Evolutionary conservation across 768 basidiomycete genomes (phyloP), one percentile per base, ranked within the genome.

Genomic region (Boletellus emodensis): DNA sequence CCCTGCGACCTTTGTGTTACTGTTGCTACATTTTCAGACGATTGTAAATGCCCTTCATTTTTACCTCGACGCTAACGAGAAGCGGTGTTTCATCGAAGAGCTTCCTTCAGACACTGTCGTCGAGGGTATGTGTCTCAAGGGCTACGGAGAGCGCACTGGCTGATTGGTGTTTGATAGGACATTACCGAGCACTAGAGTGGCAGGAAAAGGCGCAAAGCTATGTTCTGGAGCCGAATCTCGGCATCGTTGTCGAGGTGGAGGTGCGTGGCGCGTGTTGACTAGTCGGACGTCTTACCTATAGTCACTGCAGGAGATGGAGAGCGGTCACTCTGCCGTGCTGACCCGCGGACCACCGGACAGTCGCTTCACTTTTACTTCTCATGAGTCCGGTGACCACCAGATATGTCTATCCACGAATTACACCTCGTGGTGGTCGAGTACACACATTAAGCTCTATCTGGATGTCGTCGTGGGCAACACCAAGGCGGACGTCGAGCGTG

Each of bases 331-430:
- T 46, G 87, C 97, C 14, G 92, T 91, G 37, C 87, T 86, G 61
- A 94, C 93, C 9, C 82, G 83, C n/a, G 96, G 96, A 2, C 89
- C 94, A 6, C 75, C 84, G 20, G 88, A 95, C 44, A 90, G 96
- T 26, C 83, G 83, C 51, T 98, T 98, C 74, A 98, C 96, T 0
- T 99, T 99, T 64, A 97, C 96, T 24, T 96, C 95, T 5, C 93
- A 96, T 66, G 92, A 94, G 53, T 80, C 94, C 26, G 94, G 94
- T 42, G 96, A 98, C 74, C 96, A 99, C 73, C 85, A 90, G 46
- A 96, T 99, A 64, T 99, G 96, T 66, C 81, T 98, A 44, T 90
- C 90, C 6, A 89, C 91, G 17, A 95, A 95, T 68, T 87, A 92
- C 71, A 85, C 91, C 3, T 82, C 89, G 14, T 95, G 90, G 92